phyloP scores from a whole-genome alignment of 2,329 filamentous ascomycete genomes.

The Apiospora hydei region DNA sequence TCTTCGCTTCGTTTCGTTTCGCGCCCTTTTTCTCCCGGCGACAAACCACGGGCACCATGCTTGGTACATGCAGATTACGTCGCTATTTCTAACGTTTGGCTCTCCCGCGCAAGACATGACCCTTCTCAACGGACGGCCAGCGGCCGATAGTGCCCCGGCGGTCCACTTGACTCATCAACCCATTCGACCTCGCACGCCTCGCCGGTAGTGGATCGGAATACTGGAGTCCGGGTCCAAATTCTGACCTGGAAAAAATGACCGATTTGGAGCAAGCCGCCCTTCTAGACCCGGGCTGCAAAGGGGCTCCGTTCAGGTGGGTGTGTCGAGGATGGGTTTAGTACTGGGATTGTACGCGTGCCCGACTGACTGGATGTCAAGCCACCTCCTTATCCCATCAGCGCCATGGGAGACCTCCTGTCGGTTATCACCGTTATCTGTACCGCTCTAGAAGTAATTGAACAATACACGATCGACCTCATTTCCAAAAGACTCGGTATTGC shows the following conservation, averaged over 20 bases:
- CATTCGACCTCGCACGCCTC: slow-evolving; percentile 6
- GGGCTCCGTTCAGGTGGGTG: slow-evolving; percentile 5
- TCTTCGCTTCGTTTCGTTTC: background rate
- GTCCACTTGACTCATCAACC: slow-evolving; percentile 15
- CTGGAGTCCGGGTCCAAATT: slow-evolving; percentile 11
- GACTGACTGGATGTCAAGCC: slow-evolving; percentile 8
- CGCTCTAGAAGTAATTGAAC: background rate
- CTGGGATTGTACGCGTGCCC: background rate
- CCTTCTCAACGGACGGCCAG: background rate
- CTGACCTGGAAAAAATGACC: background rate
- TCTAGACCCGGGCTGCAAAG: background rate
- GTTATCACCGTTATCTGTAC: background rate
- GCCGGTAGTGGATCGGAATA: slow-evolving; percentile 20
- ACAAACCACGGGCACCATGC: background rate
- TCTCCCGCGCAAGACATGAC: background rate
- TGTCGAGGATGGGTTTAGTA: background rate
- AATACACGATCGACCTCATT: background rate
- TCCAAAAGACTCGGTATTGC: background rate
- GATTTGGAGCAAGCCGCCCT: background rate
- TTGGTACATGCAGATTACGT: background rate
- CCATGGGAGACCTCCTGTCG: background rate
- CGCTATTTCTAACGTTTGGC: background rate
- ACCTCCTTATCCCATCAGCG: background rate
- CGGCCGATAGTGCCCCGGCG: slow-evolving; percentile 19
- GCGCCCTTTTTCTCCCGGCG: background rate